Evolutionary conservation across 768 basidiomycete species (phyloP), one percentile per base, ranked within the genome.

Genomic region (Hygrophoropsis aurantiaca): DNA sequence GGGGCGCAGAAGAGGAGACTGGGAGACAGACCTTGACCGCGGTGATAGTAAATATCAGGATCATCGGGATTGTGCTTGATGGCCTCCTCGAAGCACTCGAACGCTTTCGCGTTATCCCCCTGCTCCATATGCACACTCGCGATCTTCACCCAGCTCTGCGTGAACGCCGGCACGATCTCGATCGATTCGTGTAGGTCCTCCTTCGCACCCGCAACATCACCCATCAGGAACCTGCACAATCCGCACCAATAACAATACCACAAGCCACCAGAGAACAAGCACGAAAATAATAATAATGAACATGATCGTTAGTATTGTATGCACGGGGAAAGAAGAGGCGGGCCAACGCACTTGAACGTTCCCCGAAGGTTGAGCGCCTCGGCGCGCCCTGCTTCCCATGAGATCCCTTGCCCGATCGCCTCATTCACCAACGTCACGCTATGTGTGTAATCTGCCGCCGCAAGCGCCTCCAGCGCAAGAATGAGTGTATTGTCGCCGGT

Each of bases 121-220:
- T 94, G 85, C 64, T 99, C 97, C 95, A 99, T 98, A 67, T 94
- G 78, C 32, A 98, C 94, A 57, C 87, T 91, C 11, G 95, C 97
- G 51, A 98, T 84, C 78, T 99, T 99, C 56, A 99, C 94, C 65
- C 91, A 80, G 55, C 83, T 87, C 68, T 97, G 95, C 0, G 91
- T 92, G 57, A 84, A 82, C 35, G 70, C 71, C 11, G 79, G 90
- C 48, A 74, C 65, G 24, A 95, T 69, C 42, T 77, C 70, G 45
- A 95, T 73, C 37, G 87, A 87, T 57, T 86, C 81, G 37, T 87
- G 78, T 27, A 98, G 73, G 65, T 98, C 95, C 2, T 68, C 75
- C 62, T 93, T 89, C 36, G 94, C 94, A 8, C 85, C 88, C 2
- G 73, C 66, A 20, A 93, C 80, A 54, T 98, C 88, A 34, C 85